Conservation (phyloP, 176 grass and related monocot species). For the Phragmites australis region DNA sequence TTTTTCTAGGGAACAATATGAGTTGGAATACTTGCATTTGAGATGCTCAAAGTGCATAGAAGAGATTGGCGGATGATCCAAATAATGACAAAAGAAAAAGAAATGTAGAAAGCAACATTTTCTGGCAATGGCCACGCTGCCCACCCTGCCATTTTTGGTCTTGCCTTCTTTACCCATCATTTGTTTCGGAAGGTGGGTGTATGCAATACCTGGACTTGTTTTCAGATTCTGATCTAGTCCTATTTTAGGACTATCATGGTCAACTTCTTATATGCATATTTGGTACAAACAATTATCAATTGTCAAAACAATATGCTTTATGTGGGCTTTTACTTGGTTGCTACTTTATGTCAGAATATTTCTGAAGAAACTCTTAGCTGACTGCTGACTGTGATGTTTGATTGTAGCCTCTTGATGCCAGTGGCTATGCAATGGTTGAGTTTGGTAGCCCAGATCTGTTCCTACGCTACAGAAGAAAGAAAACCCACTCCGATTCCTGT, state of each 20-base stretch:
- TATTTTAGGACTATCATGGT: background rate
- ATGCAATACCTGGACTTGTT: background rate
- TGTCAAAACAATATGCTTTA: background rate
- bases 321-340: background rate
- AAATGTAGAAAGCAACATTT: background rate
- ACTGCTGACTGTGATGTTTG: slow-evolving; percentile 11
- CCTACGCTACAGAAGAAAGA: slow-evolving; percentile 59
- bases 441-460: slow-evolving; percentile 55
- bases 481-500: slow-evolving; percentile 38
- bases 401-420: slow-evolving; percentile 70
- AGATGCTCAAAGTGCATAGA: background rate
- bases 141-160: background rate
- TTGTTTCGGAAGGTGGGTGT: background rate
- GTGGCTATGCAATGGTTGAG: slow-evolving; percentile 50
- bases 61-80: background rate
- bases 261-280: background rate
- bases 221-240: background rate
- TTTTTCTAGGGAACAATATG: slow-evolving; percentile 1
- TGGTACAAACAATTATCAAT: background rate
- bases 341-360: background rate
- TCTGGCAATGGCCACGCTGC: background rate
- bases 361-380: slow-evolving; percentile 4
- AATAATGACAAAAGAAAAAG: background rate
- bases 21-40: slow-evolving; percentile 17
- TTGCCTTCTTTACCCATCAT: background rate